A percentile compares a stretch with the other conserved stretches of the same genome.
Conservation (phyloP, 2,329 filamentous ascomycete species). For the Fusarium euwallaceae region DNA sequence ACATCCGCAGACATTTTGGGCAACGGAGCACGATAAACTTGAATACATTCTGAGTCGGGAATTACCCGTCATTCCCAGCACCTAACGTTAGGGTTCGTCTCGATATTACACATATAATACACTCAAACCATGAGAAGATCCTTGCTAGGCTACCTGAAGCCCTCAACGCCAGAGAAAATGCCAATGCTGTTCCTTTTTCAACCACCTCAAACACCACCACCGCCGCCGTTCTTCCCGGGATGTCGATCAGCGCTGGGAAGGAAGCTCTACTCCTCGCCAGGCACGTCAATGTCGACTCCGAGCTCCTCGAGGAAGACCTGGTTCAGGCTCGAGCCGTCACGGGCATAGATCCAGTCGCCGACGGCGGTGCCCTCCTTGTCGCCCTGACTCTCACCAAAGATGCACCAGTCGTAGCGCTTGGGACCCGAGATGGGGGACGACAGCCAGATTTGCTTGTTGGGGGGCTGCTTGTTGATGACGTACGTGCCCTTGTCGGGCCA, state of each 20-base stretch:
- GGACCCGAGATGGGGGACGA: conserved; percentile 91
- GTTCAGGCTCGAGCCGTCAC: conserved; percentile 83
- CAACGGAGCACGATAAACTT: conserved; percentile 6
- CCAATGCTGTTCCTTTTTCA: conserved; percentile 20
- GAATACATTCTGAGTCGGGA: conserved; percentile 32
- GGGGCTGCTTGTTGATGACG: conserved; percentile 98
- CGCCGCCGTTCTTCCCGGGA: conserved; percentile 19
- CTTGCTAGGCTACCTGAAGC: conserved; percentile 27
- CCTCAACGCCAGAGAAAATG: conserved; percentile 38
- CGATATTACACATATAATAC: conserved; percentile 36
- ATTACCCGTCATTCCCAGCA: conserved; percentile 5
- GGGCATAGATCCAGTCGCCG: conserved; percentile 88
- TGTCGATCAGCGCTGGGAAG: conserved; percentile 26
- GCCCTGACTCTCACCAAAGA: conserved; percentile 75
- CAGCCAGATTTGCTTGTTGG: conserved; percentile 98
- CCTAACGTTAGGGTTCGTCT: conserved; percentile 4
- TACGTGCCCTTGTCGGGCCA: conserved; percentile 82
- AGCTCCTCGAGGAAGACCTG: conserved; percentile 83
- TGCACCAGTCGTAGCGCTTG: conserved; percentile 93
- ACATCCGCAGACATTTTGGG: background rate
- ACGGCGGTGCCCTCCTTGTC: conserved; percentile 82
- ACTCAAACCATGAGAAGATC: conserved; percentile 21
- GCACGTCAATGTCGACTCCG: conserved; percentile 69
- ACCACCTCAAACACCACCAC: conserved; percentile 9
- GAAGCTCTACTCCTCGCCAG: conserved; percentile 47